A percentile compares a stretch with the other conserved stretches of the same genome.
Conservation (phyloP, 2,329 filamentous ascomycete genomes). For the Zasmidium cellare region DNA sequence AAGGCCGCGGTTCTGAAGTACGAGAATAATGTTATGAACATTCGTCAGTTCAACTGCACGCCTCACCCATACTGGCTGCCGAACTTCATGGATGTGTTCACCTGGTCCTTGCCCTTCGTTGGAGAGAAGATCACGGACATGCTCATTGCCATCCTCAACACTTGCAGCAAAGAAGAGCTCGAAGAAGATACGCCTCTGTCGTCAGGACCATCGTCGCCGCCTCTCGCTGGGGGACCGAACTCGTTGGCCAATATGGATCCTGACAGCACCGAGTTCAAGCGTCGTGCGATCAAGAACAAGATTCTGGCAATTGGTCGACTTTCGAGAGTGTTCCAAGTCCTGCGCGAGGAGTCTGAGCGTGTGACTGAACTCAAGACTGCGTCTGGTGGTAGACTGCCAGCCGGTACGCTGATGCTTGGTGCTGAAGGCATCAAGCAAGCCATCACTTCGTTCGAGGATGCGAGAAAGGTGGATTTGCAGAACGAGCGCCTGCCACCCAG, state of each 20-base stretch:
- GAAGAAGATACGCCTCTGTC: constrained; percentile 81
- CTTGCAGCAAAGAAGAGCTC: constrained; percentile 96
- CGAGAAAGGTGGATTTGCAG: constrained; percentile 92
- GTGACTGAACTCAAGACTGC: constrained; percentile 98
- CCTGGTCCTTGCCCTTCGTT: constrained; percentile 98
- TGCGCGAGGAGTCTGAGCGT: constrained; percentile 94
- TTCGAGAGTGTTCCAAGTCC: constrained; percentile 95
- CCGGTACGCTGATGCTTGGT: constrained; percentile 95
- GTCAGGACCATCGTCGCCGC: constrained; percentile 72
- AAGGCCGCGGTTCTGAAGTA: constrained; percentile 99
- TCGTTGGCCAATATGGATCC: constrained; percentile 59
- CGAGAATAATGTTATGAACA: constrained; percentile 99
- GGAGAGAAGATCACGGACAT: constrained; percentile 99
- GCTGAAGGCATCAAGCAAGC: constrained; percentile 98
- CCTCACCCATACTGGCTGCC: constrained; percentile 99
- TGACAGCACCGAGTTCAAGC: constrained; percentile 89
- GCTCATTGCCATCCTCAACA: constrained; percentile 97
- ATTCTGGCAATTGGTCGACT: constrained; percentile 95
- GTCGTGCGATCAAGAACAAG: constrained; percentile 98
- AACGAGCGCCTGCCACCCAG: constrained; percentile 93
- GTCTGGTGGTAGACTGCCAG: constrained; percentile 85
- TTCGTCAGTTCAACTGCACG: constrained; percentile 98
- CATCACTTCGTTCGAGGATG: constrained; percentile 95
- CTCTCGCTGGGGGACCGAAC: constrained; percentile 49
- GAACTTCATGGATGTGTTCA: constrained; percentile 99